Base-by-base conservation (phyloP, 192 early-diverging fungal species). In the Coemansia interrupta region DNA sequence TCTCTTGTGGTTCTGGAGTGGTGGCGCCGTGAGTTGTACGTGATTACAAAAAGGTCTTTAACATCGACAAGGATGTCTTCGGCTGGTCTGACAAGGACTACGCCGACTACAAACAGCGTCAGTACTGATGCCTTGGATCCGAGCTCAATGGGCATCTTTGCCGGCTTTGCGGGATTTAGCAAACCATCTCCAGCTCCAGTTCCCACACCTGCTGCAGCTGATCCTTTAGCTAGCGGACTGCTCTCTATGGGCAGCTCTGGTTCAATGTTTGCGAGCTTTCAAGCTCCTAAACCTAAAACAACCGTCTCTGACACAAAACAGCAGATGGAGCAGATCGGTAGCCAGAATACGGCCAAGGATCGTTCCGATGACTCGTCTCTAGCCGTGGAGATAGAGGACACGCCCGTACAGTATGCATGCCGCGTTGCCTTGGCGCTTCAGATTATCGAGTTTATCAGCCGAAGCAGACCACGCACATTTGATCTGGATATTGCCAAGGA, bases 1-100 rank as follows among this genome's bases (percentile, higher is more conserved):
- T 68, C 76, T 3, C 67, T 79, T 8, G 76, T 79, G 14, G 76
- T 79, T 26, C 61, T 79, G 4, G 71, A 79, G 38, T 79, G 76
- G 76, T 79, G 76, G 76, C 68, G 74, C 38, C 41, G 56, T 13
- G 74, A 78, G 50, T 46, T 78, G 19, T 68, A 54, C 49, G 59
- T 46, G 18, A 46, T 64, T 20, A 72, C 74, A 10, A 66, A 63
- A 43, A 55, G 15, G 24, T 39, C 38, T 2, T 5, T 6, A 11
- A 18, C 47, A 2, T 24, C 47, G 0, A 19, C 12, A 5, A 49
- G 14, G 23, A 49, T 23, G 22, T 23, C 13, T 4, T 20, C 51
- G 3, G 17, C 51, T 9, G 51, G 14, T 19, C 23, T 39, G 51
- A 4, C 51, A 22, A 38, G 18, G 8, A 9, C 44, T 44, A 10